phyloP scores from a whole-genome alignment of 163 green algal genomes.

The Scenedesmus sp. region DNA sequence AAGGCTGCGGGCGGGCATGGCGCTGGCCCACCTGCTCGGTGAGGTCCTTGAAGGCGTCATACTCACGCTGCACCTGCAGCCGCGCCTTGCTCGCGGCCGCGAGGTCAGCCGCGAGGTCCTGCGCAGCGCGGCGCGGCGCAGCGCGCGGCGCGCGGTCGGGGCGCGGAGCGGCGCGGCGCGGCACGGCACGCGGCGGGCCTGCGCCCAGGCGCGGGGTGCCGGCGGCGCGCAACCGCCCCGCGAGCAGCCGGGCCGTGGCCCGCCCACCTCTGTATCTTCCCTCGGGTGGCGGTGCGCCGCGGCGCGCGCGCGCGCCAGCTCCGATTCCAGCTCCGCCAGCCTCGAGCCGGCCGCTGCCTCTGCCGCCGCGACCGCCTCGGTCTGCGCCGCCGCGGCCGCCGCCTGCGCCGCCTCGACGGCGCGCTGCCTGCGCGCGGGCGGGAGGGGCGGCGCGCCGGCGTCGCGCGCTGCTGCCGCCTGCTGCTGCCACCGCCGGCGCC shows the following conservation, averaged over 20 bases:
- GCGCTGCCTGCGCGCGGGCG: not conserved
- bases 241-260: too few species aligned
- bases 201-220: too few species aligned
- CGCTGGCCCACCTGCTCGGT: conserved; percentile 45
- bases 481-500: too few species aligned
- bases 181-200: too few species aligned
- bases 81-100: conserved; percentile 56
- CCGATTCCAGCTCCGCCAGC: conserved; percentile 46
- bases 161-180: too few species aligned
- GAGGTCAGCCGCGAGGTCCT: conserved; percentile 54
- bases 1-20: too few species aligned
- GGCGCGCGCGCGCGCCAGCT: conserved; percentile 48
- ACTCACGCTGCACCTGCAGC: conserved; percentile 63
- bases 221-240: too few species aligned
- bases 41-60: conserved; percentile 60
- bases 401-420: conserved; percentile 4
- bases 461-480: too few species aligned
- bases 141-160: too few species aligned
- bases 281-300: conserved; percentile 33
- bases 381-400: not conserved
- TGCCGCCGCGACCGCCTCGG: not conserved
- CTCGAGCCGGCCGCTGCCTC: conserved; percentile 27
- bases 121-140: too few species aligned
- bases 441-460: too few species aligned
- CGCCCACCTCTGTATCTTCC: conserved; percentile 25